Evolutionary conservation across 352 stramenopile genomes (phyloP), one percentile per base, ranked within the genome.

Genomic region (Blastocystis sp.): DNA sequence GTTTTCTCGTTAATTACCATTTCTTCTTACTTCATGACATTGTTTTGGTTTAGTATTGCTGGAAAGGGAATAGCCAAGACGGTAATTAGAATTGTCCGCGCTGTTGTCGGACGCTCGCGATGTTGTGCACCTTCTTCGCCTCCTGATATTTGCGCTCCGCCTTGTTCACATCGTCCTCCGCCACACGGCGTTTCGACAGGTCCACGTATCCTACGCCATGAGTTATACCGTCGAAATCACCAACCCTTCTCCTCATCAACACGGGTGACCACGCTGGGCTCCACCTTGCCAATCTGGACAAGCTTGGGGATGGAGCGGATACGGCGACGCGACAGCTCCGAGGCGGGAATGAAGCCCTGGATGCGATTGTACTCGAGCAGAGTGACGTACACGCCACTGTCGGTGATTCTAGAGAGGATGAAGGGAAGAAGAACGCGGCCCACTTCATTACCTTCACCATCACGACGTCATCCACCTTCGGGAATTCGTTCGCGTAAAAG

Each of bases 321-420:
- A 87, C 97, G 97, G 91, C 97, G 94, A 14, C 97, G 93, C 66
- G 94, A 98, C 62, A 99, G 92, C 91, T 99, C 97, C n/a, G 94
- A 98, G 9, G 99, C 92, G 89, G 99, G 90, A 90, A 99, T 99
- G 94, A 99, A 98, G 68, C 97, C 97, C 90, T 98, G 94, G 89
- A 99, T 99, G 92, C 98, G 98, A 92, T 99, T 98, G 94, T 99
- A 99, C 92, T 99, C 97, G 68, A 99, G 93, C 61, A 99, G 93
- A 64, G 94, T 98, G 70, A 99, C 97, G 91, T 99, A 99, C 34
- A 97, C 97, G 69, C 97, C 97, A 97, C 99, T 99, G 90, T 99
- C 97, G 71, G 96, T 97, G 91, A 98, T 98, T 90, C 94, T 97
- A 74, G n/a, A 52, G 0, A 63, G 24, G 34, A 68, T 34, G 34